Base-by-base conservation (phyloP, 2,329 filamentous ascomycete genomes). In the Epichloe typhina region DNA sequence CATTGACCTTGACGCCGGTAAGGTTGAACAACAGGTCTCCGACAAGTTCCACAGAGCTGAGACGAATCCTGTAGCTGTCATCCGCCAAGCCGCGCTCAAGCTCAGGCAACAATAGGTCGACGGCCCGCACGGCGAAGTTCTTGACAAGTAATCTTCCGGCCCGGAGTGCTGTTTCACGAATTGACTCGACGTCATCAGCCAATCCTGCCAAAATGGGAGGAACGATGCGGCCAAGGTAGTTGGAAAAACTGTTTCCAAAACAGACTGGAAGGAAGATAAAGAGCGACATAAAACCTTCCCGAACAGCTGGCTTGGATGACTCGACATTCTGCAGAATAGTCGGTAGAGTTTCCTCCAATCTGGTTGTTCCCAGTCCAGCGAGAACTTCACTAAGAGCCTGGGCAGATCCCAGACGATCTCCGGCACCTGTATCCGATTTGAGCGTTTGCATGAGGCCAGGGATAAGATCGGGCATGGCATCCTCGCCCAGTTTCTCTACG, bases 181-280 rank as follows among this genome's bases (percentile, higher is more conserved):
- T 98, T 1, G 90, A 90, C 65, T 98, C 93, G 49, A 97, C 75
- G 61, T 98, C 93, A 65, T 98, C 93, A 36, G 93, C 94, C 65
- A 98, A 76, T 60, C 94, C 94, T 56, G 88, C 83, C 56, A 98
- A 76, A 61, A 98, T 97, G 19, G 93, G 86, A 17, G 93, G 94
- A 59, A 98, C 95, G 61, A 98, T 95, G 64, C 84, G 89, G 69
- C 84, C 88, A 54, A 98, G 83, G 63, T 98, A 98, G 64, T 88
- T 89, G 59, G 93, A 86, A 63, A 98, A 98, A 67, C 90, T 95
- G 76, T 98, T 98, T 62, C 93, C 93, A 61, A 98, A 98, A 71
- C 93, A 98, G 49, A 95, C 93, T 12, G 93, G 93, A 71, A 98
- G 81, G 78, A 96, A 98, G 58, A 98, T 97, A 70, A 98, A 98